These are phyloP conservation scores for Chloromonas sp. DNA, from an alignment of 163 green algal genomes.

Conservation along the genomic window DNA sequence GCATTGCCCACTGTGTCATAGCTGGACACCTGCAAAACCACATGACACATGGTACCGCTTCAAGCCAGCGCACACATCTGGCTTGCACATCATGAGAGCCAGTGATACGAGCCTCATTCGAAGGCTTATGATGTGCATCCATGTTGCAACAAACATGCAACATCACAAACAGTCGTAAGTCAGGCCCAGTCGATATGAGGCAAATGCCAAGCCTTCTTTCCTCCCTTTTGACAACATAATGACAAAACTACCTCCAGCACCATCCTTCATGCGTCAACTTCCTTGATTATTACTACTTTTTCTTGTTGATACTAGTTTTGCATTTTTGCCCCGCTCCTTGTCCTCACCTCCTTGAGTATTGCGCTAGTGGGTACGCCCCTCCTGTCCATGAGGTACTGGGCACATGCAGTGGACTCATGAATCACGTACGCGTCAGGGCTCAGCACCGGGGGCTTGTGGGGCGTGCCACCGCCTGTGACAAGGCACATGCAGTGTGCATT, in stretches of 20 bases:
- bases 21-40: slow-evolving; percentile 43
- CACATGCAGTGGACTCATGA: slow-evolving; percentile 63
- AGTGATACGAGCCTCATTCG: neutral
- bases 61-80: slow-evolving; percentile 14
- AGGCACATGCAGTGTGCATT: neutral
- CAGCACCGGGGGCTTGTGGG: slow-evolving; percentile 69
- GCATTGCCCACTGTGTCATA: slow-evolving; percentile 86
- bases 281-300: no score
- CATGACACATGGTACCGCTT: slow-evolving; percentile 32
- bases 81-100: neutral
- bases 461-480: slow-evolving; percentile 65
- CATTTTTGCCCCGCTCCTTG: neutral
- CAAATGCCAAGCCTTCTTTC: no score
- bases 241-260: no score
- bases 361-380: neutral
- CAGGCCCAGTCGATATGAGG: neutral
- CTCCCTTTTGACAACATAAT: no score
- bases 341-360: slow-evolving; percentile 26
- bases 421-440: slow-evolving; percentile 46
- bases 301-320: no score
- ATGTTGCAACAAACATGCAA: neutral
- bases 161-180: neutral
- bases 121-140: neutral
- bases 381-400: slow-evolving; percentile 47
- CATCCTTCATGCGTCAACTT: no score